These are phyloP conservation scores for Solanum piurae DNA, from an alignment of 257 asterid species.

Conservation along the genomic window DNA sequence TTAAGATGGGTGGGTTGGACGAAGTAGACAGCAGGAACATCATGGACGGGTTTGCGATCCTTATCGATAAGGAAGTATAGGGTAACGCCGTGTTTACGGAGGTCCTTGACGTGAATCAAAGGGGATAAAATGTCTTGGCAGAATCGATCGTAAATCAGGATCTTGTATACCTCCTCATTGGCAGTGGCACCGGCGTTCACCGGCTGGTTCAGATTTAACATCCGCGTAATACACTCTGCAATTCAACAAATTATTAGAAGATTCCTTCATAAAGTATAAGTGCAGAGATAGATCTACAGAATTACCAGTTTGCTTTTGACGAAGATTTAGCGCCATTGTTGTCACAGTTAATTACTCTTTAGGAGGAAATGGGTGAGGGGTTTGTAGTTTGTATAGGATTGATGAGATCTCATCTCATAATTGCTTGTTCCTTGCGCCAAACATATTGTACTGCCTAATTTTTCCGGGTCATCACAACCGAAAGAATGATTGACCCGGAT, in stretches of 20 bases:
- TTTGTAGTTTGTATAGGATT: not conserved
- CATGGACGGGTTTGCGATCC: constrained; percentile 94
- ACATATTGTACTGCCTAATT: not conserved
- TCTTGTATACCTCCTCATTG: constrained; percentile 91
- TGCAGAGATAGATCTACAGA: not conserved
- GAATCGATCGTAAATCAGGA: constrained; percentile 87
- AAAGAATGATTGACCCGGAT: not conserved
- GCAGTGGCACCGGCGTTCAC: constrained; percentile 62
- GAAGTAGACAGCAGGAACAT: constrained; percentile 92
- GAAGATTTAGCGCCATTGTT: constrained; percentile 77
- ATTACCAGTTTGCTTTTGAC: constrained; percentile 80
- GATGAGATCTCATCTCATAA: not conserved
- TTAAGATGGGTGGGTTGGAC: constrained; percentile 70
- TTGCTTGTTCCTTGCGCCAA: not conserved
- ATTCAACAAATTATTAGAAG: not conserved
- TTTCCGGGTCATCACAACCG: not conserved
- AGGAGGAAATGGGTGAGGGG: not conserved
- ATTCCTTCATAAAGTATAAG: not conserved
- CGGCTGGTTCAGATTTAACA: constrained; percentile 95
- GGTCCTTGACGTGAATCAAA: constrained; percentile 90
- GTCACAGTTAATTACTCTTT: not conserved
- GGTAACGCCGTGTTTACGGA: constrained; percentile 95
- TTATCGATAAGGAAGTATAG: constrained; percentile 87
- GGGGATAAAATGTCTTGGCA: constrained; percentile 94
- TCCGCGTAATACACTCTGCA: constrained; percentile 82